Conservation (phyloP, 2,329 filamentous ascomycete species). For the Fonsecaea erecta region DNA sequence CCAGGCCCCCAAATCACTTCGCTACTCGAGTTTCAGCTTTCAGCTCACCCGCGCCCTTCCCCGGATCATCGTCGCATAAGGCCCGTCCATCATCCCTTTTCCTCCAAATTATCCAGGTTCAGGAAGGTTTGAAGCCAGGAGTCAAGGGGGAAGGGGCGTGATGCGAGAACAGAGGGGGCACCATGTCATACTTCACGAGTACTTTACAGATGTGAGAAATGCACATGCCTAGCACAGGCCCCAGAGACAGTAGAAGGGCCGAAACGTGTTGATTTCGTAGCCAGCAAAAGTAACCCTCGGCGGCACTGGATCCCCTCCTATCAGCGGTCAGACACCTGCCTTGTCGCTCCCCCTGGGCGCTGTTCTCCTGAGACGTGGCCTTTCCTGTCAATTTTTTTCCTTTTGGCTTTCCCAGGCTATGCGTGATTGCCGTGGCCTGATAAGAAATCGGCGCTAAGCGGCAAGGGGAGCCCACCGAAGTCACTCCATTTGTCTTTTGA, state of each 20-base stretch:
- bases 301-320: constrained; percentile 3
- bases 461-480: constrained; percentile 1
- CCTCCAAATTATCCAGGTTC: background rate
- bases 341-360: background rate
- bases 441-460: constrained; percentile 17
- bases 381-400: background rate
- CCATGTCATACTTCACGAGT: background rate
- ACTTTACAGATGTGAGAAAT: background rate
- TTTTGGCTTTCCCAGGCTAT: constrained; percentile 4
- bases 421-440: constrained; percentile 13
- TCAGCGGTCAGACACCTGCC: background rate
- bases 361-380: constrained; percentile 8
- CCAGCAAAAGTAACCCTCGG: background rate
- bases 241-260: background rate
- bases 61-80: constrained; percentile 8
- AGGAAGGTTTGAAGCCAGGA: background rate
- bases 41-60: background rate
- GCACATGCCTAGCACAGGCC: background rate
- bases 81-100: background rate
- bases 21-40: background rate
- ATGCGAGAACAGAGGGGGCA: background rate
- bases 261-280: background rate
- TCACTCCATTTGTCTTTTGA: constrained; percentile 4
- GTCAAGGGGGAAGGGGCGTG: background rate
- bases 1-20: background rate